Evolutionary conservation across 78 protist species (phyloP).

Genomic region (Dictyostelium purpureum): DNA sequence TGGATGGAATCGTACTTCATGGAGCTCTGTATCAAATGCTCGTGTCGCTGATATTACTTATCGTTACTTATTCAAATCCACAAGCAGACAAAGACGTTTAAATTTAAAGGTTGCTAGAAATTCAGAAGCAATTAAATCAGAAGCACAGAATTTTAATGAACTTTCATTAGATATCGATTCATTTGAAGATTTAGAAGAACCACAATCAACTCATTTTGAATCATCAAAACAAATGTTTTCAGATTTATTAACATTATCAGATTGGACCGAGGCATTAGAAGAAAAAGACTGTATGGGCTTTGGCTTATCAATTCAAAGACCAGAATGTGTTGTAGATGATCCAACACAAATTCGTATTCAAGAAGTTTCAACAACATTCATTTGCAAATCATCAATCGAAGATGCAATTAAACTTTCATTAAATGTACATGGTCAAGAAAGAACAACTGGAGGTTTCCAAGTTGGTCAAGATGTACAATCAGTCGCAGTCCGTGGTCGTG

Average conservation of each 20-base stretch:
- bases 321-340: slow-evolving; percentile 76
- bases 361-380: slow-evolving; percentile 54
- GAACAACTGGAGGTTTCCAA: slow-evolving; percentile 68
- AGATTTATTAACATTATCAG: slow-evolving; percentile 30
- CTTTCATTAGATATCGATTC: background rate
- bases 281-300: slow-evolving; percentile 74
- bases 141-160: background rate
- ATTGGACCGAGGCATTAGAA: slow-evolving; percentile 60
- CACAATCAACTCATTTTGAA: background rate
- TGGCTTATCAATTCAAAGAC: slow-evolving; percentile 76
- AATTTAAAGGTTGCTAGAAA: slow-evolving; percentile 43
- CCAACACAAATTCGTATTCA: slow-evolving; percentile 81
- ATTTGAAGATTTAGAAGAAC: background rate
- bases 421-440: slow-evolving; percentile 40
- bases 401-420: slow-evolving; percentile 64
- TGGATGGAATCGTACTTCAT: slow-evolving; percentile 44
- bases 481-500: slow-evolving; percentile 67
- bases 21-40: slow-evolving; percentile 10
- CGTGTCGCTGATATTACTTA: slow-evolving; percentile 54
- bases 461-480: slow-evolving; percentile 23
- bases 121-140: background rate
- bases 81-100: slow-evolving; percentile 63
- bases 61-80: slow-evolving; percentile 46
- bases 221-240: slow-evolving; percentile 23
- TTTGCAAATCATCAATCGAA: slow-evolving; percentile 72